A percentile compares a stretch with the other conserved stretches of the same genome.
Evolutionary conservation across 2,329 filamentous ascomycete genomes (phyloP).

Genomic region (Coleophoma cylindrospora): DNA sequence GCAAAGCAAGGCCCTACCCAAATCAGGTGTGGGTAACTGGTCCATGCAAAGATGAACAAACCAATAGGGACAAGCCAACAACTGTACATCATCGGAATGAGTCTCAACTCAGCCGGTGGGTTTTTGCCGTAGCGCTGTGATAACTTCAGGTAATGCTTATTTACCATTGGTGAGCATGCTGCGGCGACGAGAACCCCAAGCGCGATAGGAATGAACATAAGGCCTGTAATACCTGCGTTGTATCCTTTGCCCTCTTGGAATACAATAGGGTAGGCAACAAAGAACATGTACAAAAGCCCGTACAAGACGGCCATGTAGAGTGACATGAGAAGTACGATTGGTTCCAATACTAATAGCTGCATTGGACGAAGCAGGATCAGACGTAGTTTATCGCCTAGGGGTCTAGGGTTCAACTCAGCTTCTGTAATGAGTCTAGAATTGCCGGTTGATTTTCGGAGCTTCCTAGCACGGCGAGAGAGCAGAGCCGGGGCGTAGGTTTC

Average conservation of each 20-base stretch:
- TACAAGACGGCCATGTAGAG: constrained; percentile 41
- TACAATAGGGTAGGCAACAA: constrained; percentile 37
- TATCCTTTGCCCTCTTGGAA: constrained; percentile 40
- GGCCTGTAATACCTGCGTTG: constrained; percentile 37
- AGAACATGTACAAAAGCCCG: constrained; percentile 30
- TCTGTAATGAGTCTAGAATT: constrained; percentile 69
- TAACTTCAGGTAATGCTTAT: neutral
- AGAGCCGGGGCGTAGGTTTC: constrained; percentile 85
- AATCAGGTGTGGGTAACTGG: constrained; percentile 50
- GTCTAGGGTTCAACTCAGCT: constrained; percentile 3
- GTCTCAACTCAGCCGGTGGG: constrained; percentile 56
- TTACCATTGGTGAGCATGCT: neutral
- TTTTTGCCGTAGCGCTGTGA: constrained; percentile 44
- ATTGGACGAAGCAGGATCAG: constrained; percentile 60
- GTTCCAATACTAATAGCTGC: constrained; percentile 60
- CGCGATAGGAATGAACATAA: constrained; percentile 47
- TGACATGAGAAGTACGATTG: constrained; percentile 39
- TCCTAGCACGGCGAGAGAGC: constrained; percentile 60
- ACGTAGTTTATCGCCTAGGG: neutral
- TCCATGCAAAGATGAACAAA: constrained; percentile 68
- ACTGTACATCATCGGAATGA: constrained; percentile 58
- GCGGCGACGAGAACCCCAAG: constrained; percentile 31
- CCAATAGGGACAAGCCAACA: constrained; percentile 58
- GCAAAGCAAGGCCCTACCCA: constrained; percentile 46
- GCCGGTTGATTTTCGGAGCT: constrained; percentile 44